phyloP scores from a whole-genome alignment of 352 stramenopile genomes.

The Pythium diclinum region DNA sequence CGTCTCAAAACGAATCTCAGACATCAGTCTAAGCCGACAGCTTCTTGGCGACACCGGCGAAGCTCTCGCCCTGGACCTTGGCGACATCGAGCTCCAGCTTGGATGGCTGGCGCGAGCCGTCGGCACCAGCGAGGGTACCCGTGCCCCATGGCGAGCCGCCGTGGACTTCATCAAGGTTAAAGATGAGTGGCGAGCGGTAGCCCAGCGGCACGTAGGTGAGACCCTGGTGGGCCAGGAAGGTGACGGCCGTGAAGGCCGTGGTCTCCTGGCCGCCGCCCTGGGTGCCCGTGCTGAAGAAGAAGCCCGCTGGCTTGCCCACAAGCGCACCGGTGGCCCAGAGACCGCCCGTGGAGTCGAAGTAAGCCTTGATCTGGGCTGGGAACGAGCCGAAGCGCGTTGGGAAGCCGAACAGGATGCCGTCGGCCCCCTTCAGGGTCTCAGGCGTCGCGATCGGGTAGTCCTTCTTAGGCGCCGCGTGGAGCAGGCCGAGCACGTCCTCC shows the following conservation, averaged over 20 bases:
- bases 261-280: constrained; percentile 89
- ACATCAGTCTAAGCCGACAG: not conserved
- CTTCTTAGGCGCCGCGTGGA: constrained; percentile 63
- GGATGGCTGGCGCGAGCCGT: constrained; percentile 78
- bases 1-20: no score
- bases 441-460: constrained; percentile 52
- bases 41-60: not conserved
- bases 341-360: constrained; percentile 81
- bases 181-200: constrained; percentile 56
- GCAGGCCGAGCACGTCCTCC: constrained; percentile 62
- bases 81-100: constrained; percentile 79
- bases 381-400: constrained; percentile 80
- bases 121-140: constrained; percentile 74
- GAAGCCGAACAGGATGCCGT: constrained; percentile 86
- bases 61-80: constrained; percentile 57
- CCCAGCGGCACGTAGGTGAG: constrained; percentile 91
- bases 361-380: constrained; percentile 85
- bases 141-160: constrained; percentile 78
- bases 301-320: constrained; percentile 82
- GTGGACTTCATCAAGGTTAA: constrained; percentile 79
- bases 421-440: constrained; percentile 48
- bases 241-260: constrained; percentile 74
- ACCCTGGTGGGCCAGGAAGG: constrained; percentile 88
- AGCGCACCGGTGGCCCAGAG: constrained; percentile 82
- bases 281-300: constrained; percentile 86